Evolutionary conservation across 495 filamentous ascomycete genomes (phyloP).

Genomic region (Aspergillus egyptiacus): DNA sequence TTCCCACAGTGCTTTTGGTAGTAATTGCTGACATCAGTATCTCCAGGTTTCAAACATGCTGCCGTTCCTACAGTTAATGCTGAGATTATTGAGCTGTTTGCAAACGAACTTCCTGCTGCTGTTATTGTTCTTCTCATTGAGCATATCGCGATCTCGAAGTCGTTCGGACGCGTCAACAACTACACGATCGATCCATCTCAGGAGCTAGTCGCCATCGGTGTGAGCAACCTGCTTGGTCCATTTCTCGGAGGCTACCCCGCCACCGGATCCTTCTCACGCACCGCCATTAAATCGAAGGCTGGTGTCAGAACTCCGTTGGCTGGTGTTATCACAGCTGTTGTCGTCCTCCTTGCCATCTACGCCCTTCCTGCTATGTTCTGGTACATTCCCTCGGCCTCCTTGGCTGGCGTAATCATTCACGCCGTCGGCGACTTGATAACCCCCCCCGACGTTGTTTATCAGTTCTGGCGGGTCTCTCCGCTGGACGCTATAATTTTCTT

Average conservation of each 20-base stretch:
- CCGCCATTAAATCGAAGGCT: constrained; percentile 96
- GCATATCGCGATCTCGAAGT: constrained; percentile 96
- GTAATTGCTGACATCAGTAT: background rate
- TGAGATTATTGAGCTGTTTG: constrained; percentile 56
- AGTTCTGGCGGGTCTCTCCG: constrained; percentile 92
- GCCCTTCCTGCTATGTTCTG: constrained; percentile 87
- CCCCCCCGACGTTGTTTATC: constrained; percentile 85
- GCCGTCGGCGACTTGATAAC: constrained; percentile 95
- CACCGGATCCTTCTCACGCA: constrained; percentile 94
- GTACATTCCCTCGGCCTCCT: constrained; percentile 80
- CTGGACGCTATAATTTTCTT: constrained; percentile 93
- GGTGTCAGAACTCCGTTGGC: constrained; percentile 91
- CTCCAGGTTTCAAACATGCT: constrained; percentile 62
- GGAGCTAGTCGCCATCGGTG: constrained; percentile 91
- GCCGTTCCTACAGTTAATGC: constrained; percentile 66
- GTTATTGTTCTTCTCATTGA: constrained; percentile 95
- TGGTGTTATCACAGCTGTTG: constrained; percentile 79
- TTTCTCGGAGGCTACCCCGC: constrained; percentile 94
- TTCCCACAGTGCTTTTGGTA: constrained; percentile 23
- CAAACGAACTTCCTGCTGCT: constrained; percentile 61
- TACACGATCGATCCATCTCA: constrained; percentile 98
- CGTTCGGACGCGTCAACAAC: constrained; percentile 93
- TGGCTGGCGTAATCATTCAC: constrained; percentile 96
- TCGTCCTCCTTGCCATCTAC: constrained; percentile 94
- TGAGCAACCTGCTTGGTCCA: constrained; percentile 85